Conservation (phyloP, 768 basidiomycete genomes). For the Dioszegia hungarica region DNA sequence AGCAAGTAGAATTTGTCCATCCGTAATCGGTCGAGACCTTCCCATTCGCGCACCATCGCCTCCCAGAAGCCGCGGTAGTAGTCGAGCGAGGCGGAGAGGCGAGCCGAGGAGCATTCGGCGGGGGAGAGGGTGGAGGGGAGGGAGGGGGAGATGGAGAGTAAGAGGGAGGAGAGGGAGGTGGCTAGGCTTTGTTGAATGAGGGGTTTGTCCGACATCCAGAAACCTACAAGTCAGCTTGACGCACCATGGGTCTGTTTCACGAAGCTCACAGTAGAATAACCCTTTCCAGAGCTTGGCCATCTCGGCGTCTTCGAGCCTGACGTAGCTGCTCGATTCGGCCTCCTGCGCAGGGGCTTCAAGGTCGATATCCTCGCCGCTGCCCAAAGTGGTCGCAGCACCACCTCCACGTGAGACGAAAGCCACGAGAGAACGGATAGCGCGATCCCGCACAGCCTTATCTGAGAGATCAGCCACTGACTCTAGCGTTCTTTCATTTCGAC, state of each 20-base stretch:
- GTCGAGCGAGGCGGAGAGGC: conserved; percentile 56
- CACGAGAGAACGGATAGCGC: conserved; percentile 73
- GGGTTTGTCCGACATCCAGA: conserved; percentile 99
- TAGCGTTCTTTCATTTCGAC: neutral
- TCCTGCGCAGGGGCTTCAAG: neutral
- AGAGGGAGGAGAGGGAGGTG: conserved; percentile 71
- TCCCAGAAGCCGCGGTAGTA: conserved; percentile 91
- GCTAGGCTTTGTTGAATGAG: conserved; percentile 90
- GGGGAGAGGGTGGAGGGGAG: conserved; percentile 12
- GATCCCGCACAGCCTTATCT: conserved; percentile 62
- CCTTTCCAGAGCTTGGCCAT: conserved; percentile 97
- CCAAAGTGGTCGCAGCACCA: conserved; percentile 1
- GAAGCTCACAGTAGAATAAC: conserved; percentile 88
- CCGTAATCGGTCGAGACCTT: conserved; percentile 78
- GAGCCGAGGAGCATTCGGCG: conserved; percentile 19
- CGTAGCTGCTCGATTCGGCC: conserved; percentile 48
- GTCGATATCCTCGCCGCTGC: conserved; percentile 1
- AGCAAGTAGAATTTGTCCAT: conserved; percentile 98
- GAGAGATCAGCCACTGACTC: neutral
- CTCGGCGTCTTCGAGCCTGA: conserved; percentile 62
- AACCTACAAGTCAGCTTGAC: conserved; percentile 57
- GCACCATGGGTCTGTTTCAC: neutral
- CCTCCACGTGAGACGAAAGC: conserved; percentile 63
- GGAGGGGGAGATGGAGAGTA: conserved; percentile 62
- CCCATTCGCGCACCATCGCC: conserved; percentile 86